Evolutionary conservation across 768 basidiomycete species (phyloP).

Genomic region (Mycena filopes): DNA sequence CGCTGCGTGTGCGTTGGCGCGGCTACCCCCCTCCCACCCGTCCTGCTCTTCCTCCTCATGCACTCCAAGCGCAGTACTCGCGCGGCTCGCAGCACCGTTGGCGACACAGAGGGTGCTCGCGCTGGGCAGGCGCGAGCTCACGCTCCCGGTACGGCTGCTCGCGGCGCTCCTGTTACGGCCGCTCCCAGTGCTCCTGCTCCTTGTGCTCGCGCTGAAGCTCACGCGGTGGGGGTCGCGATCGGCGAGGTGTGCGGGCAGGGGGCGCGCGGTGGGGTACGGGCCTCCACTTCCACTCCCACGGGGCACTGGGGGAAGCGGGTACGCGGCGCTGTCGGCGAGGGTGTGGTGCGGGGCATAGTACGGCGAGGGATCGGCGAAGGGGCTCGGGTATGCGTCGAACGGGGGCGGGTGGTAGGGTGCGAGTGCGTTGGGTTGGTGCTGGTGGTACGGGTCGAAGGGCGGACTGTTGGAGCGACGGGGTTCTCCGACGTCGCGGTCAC

Average conservation of each 20-base stretch:
- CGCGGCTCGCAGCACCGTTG: constrained; percentile 50
- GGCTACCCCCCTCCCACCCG: no score
- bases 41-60: neutral
- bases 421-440: constrained; percentile 23
- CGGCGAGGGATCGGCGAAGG: constrained; percentile 30
- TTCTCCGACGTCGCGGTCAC: constrained; percentile 56
- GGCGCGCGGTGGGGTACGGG: constrained; percentile 37
- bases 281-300: constrained; percentile 24
- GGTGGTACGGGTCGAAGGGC: constrained; percentile 35
- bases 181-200: constrained; percentile 19
- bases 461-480: constrained; percentile 46
- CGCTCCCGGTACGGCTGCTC: constrained; percentile 31
- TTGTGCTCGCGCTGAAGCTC: constrained; percentile 26
- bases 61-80: constrained; percentile 38
- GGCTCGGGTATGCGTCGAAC: constrained; percentile 24
- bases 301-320: constrained; percentile 25
- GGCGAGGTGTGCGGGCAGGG: constrained; percentile 44
- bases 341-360: constrained; percentile 33
- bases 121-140: constrained; percentile 32
- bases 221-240: constrained; percentile 33
- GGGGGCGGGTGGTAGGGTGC: constrained; percentile 20
- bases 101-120: constrained; percentile 55
- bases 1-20: no score
- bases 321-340: constrained; percentile 34
- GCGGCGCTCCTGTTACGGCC: neutral